phyloP scores from a whole-genome alignment of 257 asterid species.

The Gynochthodes officinalis region DNA sequence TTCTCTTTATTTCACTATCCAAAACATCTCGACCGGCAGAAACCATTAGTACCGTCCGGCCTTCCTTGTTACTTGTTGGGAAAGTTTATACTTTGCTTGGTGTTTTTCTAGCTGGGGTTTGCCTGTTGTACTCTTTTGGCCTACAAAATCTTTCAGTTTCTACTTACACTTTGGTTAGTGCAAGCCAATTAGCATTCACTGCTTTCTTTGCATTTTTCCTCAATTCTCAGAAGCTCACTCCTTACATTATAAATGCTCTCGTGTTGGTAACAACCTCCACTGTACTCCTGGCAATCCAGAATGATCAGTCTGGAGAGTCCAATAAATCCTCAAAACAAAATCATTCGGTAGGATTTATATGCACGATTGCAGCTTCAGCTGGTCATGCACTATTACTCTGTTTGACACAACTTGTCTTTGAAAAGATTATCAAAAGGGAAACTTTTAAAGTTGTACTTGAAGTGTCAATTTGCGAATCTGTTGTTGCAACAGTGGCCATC shows the following conservation, averaged over 20 bases:
- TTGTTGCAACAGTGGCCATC: slow-evolving; percentile 30
- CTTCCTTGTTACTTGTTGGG: neutral
- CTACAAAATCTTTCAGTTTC: slow-evolving; percentile 3
- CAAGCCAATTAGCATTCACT: slow-evolving; percentile 5
- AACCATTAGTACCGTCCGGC: neutral
- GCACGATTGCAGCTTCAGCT: slow-evolving; percentile 9
- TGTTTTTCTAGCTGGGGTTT: slow-evolving; percentile 6
- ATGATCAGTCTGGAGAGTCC: neutral
- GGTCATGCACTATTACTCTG: slow-evolving; percentile 8
- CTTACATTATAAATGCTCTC: slow-evolving; percentile 1
- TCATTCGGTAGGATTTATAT: neutral
- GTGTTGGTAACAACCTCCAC: slow-evolving; percentile 1
- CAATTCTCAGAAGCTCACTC: slow-evolving; percentile 8
- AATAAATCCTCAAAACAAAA: neutral
- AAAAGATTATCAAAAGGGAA: slow-evolving; percentile 40
- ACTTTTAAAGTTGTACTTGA: slow-evolving; percentile 37
- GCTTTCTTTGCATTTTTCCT: neutral
- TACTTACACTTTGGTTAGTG: slow-evolving; percentile 11
- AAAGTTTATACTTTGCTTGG: neutral
- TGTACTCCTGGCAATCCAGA: neutral
- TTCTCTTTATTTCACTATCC: neutral
- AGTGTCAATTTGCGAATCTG: slow-evolving; percentile 30
- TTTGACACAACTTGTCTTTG: slow-evolving; percentile 31
- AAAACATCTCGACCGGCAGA: neutral
- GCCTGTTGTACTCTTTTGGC: slow-evolving; percentile 5